Evolutionary conservation across 192 early-diverging fungal genomes (phyloP).

Genomic region (Backusella mclennaniae): DNA sequence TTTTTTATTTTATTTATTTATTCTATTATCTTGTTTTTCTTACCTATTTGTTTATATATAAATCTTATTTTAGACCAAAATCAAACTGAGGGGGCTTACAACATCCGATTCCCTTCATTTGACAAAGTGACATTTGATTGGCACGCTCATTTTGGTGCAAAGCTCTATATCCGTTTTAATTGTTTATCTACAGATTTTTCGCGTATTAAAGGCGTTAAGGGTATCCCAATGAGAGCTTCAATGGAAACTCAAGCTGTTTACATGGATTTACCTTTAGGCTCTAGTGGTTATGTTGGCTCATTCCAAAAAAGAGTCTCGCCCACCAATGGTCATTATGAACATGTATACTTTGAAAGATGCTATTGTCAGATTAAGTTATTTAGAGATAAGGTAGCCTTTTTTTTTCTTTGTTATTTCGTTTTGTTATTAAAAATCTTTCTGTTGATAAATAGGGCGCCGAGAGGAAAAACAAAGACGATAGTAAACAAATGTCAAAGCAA

Average conservation of each 20-base stretch:
- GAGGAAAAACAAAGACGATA: slow-evolving; percentile 76
- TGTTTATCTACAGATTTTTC: slow-evolving; percentile 80
- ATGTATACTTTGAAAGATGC: background rate
- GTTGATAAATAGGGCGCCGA: slow-evolving; percentile 58
- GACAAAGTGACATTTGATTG: slow-evolving; percentile 71
- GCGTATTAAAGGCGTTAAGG: slow-evolving; percentile 78
- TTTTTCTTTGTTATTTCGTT: background rate
- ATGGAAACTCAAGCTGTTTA: slow-evolving; percentile 40
- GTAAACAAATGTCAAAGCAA: slow-evolving; percentile 64
- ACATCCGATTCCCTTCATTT: slow-evolving; percentile 57
- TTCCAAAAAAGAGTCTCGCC: slow-evolving; percentile 38
- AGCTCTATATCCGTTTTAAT: slow-evolving; percentile 70
- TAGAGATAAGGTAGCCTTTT: slow-evolving; percentile 20
- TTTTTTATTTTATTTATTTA: background rate
- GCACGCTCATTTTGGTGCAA: slow-evolving; percentile 64
- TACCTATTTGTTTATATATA: background rate
- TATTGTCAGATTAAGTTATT: slow-evolving; percentile 18
- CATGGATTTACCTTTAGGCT: background rate
- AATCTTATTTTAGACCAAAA: slow-evolving; percentile 16
- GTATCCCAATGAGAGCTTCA: slow-evolving; percentile 62
- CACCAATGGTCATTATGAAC: slow-evolving; percentile 39
- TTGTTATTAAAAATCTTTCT: background rate
- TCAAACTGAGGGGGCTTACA: slow-evolving; percentile 41
- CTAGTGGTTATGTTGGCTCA: background rate
- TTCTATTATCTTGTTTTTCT: background rate